phyloP scores from a whole-genome alignment of 2,329 filamentous ascomycete genomes.

The Sphaceloma murrayae region DNA sequence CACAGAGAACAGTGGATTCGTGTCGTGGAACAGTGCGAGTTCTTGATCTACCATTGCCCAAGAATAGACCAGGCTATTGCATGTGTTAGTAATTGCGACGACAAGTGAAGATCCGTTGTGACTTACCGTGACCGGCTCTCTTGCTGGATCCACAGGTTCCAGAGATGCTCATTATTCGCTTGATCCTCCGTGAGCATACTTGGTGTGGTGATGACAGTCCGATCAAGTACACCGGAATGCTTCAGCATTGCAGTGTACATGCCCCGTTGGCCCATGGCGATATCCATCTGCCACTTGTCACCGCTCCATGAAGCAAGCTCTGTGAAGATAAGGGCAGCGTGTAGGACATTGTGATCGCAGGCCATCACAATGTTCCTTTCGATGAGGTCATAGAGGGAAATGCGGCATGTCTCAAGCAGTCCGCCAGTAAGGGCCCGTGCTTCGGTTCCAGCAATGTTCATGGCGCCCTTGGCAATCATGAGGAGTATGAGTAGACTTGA shows the following conservation, averaged over 20 bases:
- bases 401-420: slow-evolving; percentile 60
- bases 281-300: slow-evolving; percentile 70
- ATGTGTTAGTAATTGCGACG: slow-evolving; percentile 20
- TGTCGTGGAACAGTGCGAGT: slow-evolving; percentile 57
- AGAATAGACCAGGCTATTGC: slow-evolving; percentile 57
- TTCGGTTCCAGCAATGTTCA: slow-evolving; percentile 55
- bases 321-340: slow-evolving; percentile 58
- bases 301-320: slow-evolving; percentile 63
- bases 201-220: slow-evolving; percentile 32
- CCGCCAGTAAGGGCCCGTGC: slow-evolving; percentile 57
- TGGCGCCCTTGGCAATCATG: slow-evolving; percentile 64
- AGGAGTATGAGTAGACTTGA: slow-evolving; percentile 57
- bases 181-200: slow-evolving; percentile 39
- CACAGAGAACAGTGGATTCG: slow-evolving; percentile 52
- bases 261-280: slow-evolving; percentile 61
- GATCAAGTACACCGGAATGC: slow-evolving; percentile 57
- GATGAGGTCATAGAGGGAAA: slow-evolving; percentile 61
- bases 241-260: slow-evolving; percentile 67
- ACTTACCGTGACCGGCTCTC: slow-evolving; percentile 41
- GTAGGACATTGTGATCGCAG: slow-evolving; percentile 53
- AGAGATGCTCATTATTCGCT: slow-evolving; percentile 43
- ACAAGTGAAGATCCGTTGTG: slow-evolving; percentile 30
- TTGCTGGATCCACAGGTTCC: slow-evolving; percentile 56
- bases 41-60: slow-evolving; percentile 69
- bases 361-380: slow-evolving; percentile 62